phyloP scores from a whole-genome alignment of 2,329 filamentous ascomycete genomes.

The Epichloe gansuensis region DNA sequence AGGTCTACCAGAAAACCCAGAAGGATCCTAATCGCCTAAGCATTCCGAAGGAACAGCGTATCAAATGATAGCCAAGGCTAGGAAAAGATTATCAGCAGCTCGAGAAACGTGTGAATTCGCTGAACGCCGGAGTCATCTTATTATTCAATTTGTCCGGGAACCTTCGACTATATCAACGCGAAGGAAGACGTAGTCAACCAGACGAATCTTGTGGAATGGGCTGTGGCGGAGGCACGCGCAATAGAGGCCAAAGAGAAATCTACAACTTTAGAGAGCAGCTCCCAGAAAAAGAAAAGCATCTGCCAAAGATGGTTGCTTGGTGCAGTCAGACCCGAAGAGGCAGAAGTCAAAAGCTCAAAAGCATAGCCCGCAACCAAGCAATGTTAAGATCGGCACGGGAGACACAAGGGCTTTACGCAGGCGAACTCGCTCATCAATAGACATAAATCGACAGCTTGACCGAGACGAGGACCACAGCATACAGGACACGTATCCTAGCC shows the following conservation, averaged over 20 bases:
- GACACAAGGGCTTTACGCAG: background rate
- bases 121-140: background rate
- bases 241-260: constrained; percentile 14
- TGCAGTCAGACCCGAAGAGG: constrained; percentile 1
- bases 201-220: constrained; percentile 14
- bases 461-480: no score
- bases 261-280: background rate
- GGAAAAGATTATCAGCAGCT: background rate
- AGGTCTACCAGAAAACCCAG: constrained; percentile 3
- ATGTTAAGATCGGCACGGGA: background rate
- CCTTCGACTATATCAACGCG: constrained; percentile 3
- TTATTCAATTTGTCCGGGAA: constrained; percentile 5
- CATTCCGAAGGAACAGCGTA: constrained; percentile 3
- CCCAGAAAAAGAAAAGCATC: constrained; percentile 1
- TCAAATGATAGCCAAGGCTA: constrained; percentile 4
- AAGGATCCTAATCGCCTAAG: constrained; percentile 2
- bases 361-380: constrained; percentile 1
- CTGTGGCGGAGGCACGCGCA: constrained; percentile 13
- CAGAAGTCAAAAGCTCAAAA: constrained; percentile 1
- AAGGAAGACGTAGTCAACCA: constrained; percentile 10
- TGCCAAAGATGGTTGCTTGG: background rate
- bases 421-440: background rate
- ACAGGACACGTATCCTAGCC: background rate
- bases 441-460: no score
- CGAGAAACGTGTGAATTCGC: background rate